Percentiles rank a stretch among this genome's conserved stretches.
phyloP scores from a whole-genome alignment of 257 asterid species.

The Solanum pennellii region DNA sequence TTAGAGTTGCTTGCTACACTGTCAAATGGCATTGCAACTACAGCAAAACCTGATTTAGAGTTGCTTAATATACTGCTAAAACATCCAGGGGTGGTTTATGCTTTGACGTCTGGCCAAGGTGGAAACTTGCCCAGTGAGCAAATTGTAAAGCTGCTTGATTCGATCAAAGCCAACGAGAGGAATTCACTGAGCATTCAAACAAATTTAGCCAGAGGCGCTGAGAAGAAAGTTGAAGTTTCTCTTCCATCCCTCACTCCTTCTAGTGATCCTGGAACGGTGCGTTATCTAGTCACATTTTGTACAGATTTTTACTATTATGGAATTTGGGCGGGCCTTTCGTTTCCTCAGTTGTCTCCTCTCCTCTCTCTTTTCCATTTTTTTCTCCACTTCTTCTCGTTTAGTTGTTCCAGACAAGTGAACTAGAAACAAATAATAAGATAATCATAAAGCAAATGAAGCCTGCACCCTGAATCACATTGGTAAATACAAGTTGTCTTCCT shows the following conservation, averaged over 20 bases:
- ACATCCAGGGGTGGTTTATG: conserved; percentile 82
- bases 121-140: conserved; percentile 53
- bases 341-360: not conserved
- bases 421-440: not conserved
- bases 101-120: conserved; percentile 78
- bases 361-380: not conserved
- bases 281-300: conserved; percentile 63
- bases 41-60: conserved; percentile 76
- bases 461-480: not conserved
- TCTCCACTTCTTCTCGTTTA: not conserved
- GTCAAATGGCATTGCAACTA: conserved; percentile 16
- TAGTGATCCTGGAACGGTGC: conserved; percentile 87
- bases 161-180: conserved; percentile 58
- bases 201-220: conserved; percentile 28
- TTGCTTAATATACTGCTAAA: conserved; percentile 63
- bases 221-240: conserved; percentile 68
- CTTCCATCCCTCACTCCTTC: conserved; percentile 99
- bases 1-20: conserved; percentile 54
- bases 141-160: conserved; percentile 72
- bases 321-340: not conserved
- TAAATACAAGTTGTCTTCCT: not conserved
- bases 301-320: conserved; percentile 15
- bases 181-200: conserved; percentile 30
- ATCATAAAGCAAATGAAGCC: not conserved
- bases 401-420: not conserved